A percentile compares a stretch with the other conserved stretches of the same genome.
These are phyloP conservation scores for Arachnopeziza araneosa DNA, from an alignment of 2,329 filamentous ascomycete species.

Conservation along the genomic window DNA sequence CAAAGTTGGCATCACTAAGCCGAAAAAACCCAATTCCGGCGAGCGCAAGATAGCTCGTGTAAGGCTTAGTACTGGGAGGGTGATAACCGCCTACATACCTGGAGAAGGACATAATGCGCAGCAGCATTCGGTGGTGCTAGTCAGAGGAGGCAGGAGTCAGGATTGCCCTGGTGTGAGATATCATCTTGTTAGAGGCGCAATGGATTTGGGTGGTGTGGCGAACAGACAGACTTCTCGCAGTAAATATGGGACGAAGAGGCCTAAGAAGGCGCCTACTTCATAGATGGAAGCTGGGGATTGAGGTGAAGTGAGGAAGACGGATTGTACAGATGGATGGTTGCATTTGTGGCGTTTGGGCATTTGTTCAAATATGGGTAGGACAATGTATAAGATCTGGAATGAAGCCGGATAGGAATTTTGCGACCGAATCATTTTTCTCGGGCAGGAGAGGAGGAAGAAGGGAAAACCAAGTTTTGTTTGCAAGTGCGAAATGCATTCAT, in stretches of 20 bases:
- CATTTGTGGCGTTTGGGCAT: background rate
- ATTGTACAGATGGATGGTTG: background rate
- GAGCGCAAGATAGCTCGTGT: conserved; percentile 95
- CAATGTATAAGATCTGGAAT: too few relatives aligned
- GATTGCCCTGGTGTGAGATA: conserved; percentile 99
- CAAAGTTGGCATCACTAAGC: conserved; percentile 87
- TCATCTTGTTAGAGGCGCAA: conserved; percentile 81
- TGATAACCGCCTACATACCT: conserved; percentile 90
- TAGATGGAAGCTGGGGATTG: background rate
- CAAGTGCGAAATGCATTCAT: too few relatives aligned
- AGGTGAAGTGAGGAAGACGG: background rate
- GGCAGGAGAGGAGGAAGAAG: too few relatives aligned
- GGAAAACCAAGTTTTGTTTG: too few relatives aligned
- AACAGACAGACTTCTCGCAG: conserved; percentile 79
- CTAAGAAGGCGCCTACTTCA: conserved; percentile 60
- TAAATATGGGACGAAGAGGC: conserved; percentile 99
- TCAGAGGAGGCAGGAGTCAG: conserved; percentile 87
- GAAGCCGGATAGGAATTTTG: too few relatives aligned
- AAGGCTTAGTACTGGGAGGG: conserved; percentile 76
- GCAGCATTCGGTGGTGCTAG: conserved; percentile 95
- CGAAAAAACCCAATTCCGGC: conserved; percentile 98
- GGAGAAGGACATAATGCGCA: conserved; percentile 98
- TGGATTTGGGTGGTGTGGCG: conserved; percentile 91
- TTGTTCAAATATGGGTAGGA: background rate
- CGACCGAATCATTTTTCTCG: too few relatives aligned